A percentile compares a stretch with the other conserved stretches of the same genome.
Conservation (phyloP, 352 stramenopile species). For the Saprolegnia parasitica region DNA sequence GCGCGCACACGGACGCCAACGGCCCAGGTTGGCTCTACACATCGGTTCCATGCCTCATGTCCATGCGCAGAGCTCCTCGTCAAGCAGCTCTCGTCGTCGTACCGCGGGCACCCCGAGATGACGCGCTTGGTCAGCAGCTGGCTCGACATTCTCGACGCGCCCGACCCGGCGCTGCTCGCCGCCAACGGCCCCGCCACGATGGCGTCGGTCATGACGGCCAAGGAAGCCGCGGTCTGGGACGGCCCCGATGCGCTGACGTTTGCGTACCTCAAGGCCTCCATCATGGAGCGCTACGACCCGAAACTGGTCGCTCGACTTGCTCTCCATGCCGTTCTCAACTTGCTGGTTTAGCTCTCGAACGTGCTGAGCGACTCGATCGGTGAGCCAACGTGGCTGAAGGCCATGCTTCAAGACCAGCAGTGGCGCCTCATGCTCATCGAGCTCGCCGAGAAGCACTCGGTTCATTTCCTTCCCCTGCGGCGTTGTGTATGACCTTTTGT, state of each 20-base stretch:
- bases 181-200: conserved; percentile 52
- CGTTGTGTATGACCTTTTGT: conserved; percentile 11
- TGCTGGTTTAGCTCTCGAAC: conserved; percentile 58
- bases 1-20: conserved; percentile 70
- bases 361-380: conserved; percentile 69
- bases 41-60: neutral
- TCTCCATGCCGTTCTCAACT: neutral
- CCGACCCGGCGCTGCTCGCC: neutral
- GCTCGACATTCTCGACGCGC: conserved; percentile 41
- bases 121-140: conserved; percentile 79
- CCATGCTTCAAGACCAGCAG: conserved; percentile 77
- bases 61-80: conserved; percentile 57
- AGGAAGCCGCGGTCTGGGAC: conserved; percentile 67
- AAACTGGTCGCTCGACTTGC: conserved; percentile 47
- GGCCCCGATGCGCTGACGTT: conserved; percentile 74
- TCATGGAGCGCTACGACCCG: conserved; percentile 78
- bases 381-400: conserved; percentile 76
- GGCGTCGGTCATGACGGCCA: conserved; percentile 43
- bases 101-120: conserved; percentile 83
- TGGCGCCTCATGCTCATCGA: conserved; percentile 84
- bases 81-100: conserved; percentile 81
- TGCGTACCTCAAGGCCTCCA: conserved; percentile 63
- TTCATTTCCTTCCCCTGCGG: too few species aligned
- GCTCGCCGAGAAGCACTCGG: conserved; percentile 78
- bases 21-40: conserved; percentile 36